Conservation (phyloP, 2,329 filamentous ascomycete species). For the Raffaelea ambrosiae region DNA sequence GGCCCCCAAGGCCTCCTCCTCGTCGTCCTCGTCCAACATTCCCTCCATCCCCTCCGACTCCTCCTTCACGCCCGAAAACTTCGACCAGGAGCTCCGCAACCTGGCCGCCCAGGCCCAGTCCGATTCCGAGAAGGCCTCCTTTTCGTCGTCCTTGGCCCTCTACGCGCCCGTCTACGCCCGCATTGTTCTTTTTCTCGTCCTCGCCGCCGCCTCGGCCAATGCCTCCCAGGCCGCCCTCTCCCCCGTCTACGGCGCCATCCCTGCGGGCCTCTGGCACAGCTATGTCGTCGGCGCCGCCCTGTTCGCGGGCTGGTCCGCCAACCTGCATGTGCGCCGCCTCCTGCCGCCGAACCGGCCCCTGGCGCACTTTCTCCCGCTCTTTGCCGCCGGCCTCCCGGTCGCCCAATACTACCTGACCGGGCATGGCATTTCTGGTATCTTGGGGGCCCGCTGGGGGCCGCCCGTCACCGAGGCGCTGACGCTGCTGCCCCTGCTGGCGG, state of each 20-base stretch:
- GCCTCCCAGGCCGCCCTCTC: constrained; percentile 70
- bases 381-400: constrained; percentile 67
- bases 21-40: constrained; percentile 23
- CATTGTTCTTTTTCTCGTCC: constrained; percentile 35
- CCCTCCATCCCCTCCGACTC: constrained; percentile 20
- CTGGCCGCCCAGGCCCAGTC: constrained; percentile 36
- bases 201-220: constrained; percentile 57
- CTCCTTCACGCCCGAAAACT: constrained; percentile 39
- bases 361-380: constrained; percentile 55
- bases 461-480: constrained; percentile 66
- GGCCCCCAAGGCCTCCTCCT: not conserved
- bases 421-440: constrained; percentile 41
- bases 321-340: constrained; percentile 43
- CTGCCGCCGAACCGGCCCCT: constrained; percentile 36
- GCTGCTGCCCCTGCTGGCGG: constrained; percentile 57
- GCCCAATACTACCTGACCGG: constrained; percentile 64
- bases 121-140: constrained; percentile 28
- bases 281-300: constrained; percentile 57
- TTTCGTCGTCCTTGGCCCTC: not conserved
- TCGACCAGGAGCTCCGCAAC: constrained; percentile 44
- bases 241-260: constrained; percentile 82
- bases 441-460: constrained; percentile 67
- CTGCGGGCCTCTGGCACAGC: constrained; percentile 63
- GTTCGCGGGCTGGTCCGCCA: constrained; percentile 64
- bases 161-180: constrained; percentile 27